Conservation (phyloP, 23 red algal species). For the Agarophyton chilense region DNA sequence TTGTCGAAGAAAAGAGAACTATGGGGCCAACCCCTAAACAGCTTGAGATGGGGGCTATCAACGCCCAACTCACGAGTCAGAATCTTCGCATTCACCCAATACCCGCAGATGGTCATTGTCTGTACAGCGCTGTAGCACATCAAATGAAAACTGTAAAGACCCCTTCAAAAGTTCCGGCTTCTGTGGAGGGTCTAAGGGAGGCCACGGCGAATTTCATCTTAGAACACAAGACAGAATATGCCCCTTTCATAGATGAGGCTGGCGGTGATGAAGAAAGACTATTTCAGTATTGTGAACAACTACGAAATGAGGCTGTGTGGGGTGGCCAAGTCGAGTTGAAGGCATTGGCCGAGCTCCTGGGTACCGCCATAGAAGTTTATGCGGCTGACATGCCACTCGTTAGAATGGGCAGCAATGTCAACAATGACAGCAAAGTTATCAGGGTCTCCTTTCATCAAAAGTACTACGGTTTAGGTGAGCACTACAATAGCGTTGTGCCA, state of each 20-base stretch:
- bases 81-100: slow-evolving; percentile 65
- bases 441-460: slow-evolving; percentile 78
- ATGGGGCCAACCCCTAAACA: slow-evolving; percentile 53
- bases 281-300: slow-evolving; percentile 46
- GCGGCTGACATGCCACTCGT: slow-evolving; percentile 79
- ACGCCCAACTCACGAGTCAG: slow-evolving; percentile 20
- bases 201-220: slow-evolving; percentile 51
- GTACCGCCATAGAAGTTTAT: slow-evolving; percentile 67
- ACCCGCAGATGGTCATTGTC: slow-evolving; percentile 81
- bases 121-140: slow-evolving; percentile 77
- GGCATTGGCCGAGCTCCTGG: slow-evolving; percentile 62
- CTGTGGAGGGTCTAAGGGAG: slow-evolving; percentile 30
- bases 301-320: slow-evolving; percentile 63
- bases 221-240: slow-evolving; percentile 47
- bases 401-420: slow-evolving; percentile 48
- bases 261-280: slow-evolving; percentile 47
- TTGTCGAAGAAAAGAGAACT: slow-evolving; percentile 50
- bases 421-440: slow-evolving; percentile 7
- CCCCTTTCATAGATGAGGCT: slow-evolving; percentile 79
- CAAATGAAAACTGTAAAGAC: slow-evolving; percentile 46
- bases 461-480: slow-evolving; percentile 81
- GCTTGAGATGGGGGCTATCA: slow-evolving; percentile 52
- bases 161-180: neutral
- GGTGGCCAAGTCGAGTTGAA: slow-evolving; percentile 82
- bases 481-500: slow-evolving; percentile 81